A percentile compares a stretch with the other conserved stretches of the same genome.
These are phyloP conservation scores for Cokeromyces recurvatus DNA, from an alignment of 371 early-diverging fungal genomes.

Conservation along the genomic window DNA sequence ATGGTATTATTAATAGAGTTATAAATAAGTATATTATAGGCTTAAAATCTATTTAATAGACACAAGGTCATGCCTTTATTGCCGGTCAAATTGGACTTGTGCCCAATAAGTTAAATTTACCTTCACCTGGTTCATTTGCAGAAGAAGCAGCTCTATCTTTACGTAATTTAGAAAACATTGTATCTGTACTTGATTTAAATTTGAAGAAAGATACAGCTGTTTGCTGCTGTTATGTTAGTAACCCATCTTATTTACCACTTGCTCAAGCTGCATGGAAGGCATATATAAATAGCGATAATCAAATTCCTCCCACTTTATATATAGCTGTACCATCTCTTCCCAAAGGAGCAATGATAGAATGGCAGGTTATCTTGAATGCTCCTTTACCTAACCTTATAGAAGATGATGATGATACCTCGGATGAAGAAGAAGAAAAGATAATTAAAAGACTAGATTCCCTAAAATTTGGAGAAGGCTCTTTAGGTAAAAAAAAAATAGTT, in stretches of 20 bases:
- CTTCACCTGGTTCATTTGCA: conserved; percentile 16
- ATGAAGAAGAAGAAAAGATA: conserved; percentile 25
- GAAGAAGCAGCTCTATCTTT: conserved; percentile 36
- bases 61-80: conserved; percentile 53
- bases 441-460: not conserved
- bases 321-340: conserved; percentile 59
- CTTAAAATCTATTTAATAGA: conserved; percentile 27
- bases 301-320: conserved; percentile 38
- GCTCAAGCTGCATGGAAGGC: conserved; percentile 35
- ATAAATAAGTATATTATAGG: no score
- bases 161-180: conserved; percentile 42
- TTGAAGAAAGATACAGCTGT: conserved; percentile 27
- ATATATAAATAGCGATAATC: conserved; percentile 9
- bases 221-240: conserved; percentile 46
- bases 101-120: conserved; percentile 57
- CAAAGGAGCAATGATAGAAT: conserved; percentile 55
- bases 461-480: conserved; percentile 1
- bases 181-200: conserved; percentile 21
- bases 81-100: conserved; percentile 79
- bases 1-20: conserved; percentile 34
- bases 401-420: conserved; percentile 34
- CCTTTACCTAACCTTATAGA: conserved; percentile 6
- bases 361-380: conserved; percentile 48
- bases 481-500: conserved; percentile 13
- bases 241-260: conserved; percentile 20